These are phyloP conservation scores for Kluyveromyces sp. DNA, from an alignment of 1,139 yeast species.

Conservation along the genomic window DNA sequence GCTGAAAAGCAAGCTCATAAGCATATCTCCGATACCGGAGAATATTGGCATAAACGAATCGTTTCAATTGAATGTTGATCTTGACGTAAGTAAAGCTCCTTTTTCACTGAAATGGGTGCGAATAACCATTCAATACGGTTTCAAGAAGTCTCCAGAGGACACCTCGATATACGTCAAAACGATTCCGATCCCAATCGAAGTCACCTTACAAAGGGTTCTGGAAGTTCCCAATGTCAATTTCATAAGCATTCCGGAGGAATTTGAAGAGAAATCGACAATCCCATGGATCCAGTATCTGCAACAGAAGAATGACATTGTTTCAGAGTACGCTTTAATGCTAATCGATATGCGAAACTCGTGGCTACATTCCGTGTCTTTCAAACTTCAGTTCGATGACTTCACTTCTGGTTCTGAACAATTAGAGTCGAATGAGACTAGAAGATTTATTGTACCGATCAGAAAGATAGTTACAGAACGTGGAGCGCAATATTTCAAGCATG, in stretches of 20 bases:
- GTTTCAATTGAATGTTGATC: constrained; percentile 44
- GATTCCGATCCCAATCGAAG: constrained; percentile 29
- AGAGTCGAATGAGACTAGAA: constrained; percentile 39
- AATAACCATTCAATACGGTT: constrained; percentile 28
- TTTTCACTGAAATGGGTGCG: constrained; percentile 26
- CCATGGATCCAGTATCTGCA: constrained; percentile 22
- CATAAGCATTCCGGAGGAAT: constrained; percentile 23
- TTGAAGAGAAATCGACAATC: constrained; percentile 12
- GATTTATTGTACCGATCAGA: constrained; percentile 65
- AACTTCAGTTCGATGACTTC: constrained; percentile 24
- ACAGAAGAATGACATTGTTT: constrained; percentile 6
- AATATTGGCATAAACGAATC: constrained; percentile 22
- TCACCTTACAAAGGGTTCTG: constrained; percentile 32
- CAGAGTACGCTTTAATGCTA: constrained; percentile 24
- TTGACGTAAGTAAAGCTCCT: constrained; percentile 31
- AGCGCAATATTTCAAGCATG: constrained; percentile 38
- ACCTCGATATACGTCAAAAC: constrained; percentile 26
- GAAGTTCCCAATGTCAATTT: constrained; percentile 29
- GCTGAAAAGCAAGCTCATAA: constrained; percentile 21
- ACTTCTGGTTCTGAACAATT: constrained; percentile 19
- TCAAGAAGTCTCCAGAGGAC: constrained; percentile 14
- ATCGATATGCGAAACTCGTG: constrained; percentile 31
- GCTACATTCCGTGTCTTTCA: constrained; percentile 22
- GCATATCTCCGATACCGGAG: constrained; percentile 17
- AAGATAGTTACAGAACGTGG: constrained; percentile 38